Base-by-base conservation (phyloP, 768 basidiomycete genomes). In the Asterophora parasitica region DNA sequence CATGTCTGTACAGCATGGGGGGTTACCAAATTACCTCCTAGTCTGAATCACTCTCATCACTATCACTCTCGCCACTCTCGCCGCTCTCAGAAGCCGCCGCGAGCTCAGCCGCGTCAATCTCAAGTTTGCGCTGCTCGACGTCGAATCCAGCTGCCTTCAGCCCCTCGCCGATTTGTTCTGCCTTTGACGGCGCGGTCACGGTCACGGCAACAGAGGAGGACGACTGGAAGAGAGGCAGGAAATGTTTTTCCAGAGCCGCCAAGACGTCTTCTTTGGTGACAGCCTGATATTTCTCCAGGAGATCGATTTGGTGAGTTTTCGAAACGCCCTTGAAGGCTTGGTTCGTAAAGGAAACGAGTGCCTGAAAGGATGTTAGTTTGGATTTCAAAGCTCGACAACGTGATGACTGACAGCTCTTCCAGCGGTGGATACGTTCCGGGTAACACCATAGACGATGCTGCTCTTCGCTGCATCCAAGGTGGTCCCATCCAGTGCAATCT, bases 401-500 rank as follows among this genome's bases (percentile, higher is more conserved):
- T 38, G 7, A n/a, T 11, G 3, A 35, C 85, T 63, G 66, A 93
- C 94, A 35, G 95, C 95, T 56, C 85, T 79, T n/a, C 81, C 79
- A 23, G 89, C 81, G 3, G 92, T 95, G 15, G 92, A 85, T 16
- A 95, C 88, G 37, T 77, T 74, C 59, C 82, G 81, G 0, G 93
- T 81, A 8, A 93, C 85, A 7, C 75, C 74, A 58, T 83, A 97
- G 4, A 96, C 93, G 53, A 96, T 85, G 40, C 82, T 88, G 54
- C 90, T 93, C 72, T 95, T 92, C 4, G 93, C 91, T 0, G 90
- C 87, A 56, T 97, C 93, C 31, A 98, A 68, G 7, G 82, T 81
- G 0, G 88, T 85, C 44, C 83, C 77, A 32, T 92, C 87, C 7
- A 99, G 70, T 33, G 77, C 74, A 56, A 95, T 81, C 93, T 97